Base-by-base conservation (phyloP, 75 land plant genomes). In the Larix kaempferi region DNA sequence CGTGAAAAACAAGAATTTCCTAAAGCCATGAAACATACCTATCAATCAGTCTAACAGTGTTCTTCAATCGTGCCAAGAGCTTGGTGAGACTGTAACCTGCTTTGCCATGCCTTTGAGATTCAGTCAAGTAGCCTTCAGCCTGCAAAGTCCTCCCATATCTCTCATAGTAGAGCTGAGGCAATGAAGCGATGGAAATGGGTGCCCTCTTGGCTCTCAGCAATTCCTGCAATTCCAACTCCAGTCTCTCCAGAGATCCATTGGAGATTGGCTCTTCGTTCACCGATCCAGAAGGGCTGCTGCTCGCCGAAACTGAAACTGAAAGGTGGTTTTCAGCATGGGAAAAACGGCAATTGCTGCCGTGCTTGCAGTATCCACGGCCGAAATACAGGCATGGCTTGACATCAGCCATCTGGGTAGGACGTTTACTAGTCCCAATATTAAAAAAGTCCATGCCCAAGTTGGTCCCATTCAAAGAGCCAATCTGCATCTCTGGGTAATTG, bases 81-180 rank as follows among this genome's bases (percentile, higher is more conserved):
- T 91, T 94, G 6, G 99, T 95, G 77, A 98, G 86, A 74, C 96
- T 91, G 78, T 81, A 93, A n/a, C 99, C 99, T 22, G 98, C 89
- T 66, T 92, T 95, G 1, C 99, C 99, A 88, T 95, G 98, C 12
- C 99, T 84, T 78, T 98, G 99, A 83, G 94, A 91, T 78, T 98
- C 99, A 39, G 98, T 95, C 23, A 98, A 88, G 55, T 98, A 98
- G 15, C 98, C 99, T 23, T 95, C 99, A 0, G 96, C 95, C 60
- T 95, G 98, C 60, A 95, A 86, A 57, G 74, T 80, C 59, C 80
- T 91, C 4, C 98, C 98, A 80, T 86, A 98, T 26, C 76, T 86
- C 57, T 98, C 99, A 75, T 81, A 87, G 74, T 97, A 97, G 44
- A 95, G 25, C 86, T 86, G 86, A 5, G 99, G 98, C 59, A 98